These are phyloP conservation scores for Nakazawaea ambrosiae DNA, from an alignment of 805 yeast genomes.

Conservation along the genomic window DNA sequence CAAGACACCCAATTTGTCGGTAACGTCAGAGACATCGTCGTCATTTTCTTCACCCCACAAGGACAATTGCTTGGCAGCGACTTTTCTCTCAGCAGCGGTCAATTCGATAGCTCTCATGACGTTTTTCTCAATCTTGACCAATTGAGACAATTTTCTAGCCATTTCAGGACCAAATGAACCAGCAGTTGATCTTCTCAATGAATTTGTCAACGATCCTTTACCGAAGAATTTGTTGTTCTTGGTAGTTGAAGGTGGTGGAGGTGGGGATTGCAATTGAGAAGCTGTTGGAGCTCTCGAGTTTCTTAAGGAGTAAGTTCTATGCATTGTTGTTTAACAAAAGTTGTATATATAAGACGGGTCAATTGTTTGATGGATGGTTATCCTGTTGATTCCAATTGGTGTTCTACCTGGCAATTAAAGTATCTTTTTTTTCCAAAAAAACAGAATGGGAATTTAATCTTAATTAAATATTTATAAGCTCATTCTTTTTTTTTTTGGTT, in stretches of 20 bases:
- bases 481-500: too few relatives aligned
- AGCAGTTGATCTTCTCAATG: constrained; percentile 77
- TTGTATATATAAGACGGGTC: constrained; percentile 21
- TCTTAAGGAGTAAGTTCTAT: constrained; percentile 81
- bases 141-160: constrained; percentile 82
- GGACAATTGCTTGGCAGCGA: constrained; percentile 95
- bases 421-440: neutral
- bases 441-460: neutral
- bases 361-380: neutral
- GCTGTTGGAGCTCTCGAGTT: constrained; percentile 77
- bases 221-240: constrained; percentile 68
- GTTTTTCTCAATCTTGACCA: constrained; percentile 94
- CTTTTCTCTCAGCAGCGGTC: constrained; percentile 89
- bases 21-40: constrained; percentile 93
- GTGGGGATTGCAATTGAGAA: constrained; percentile 71
- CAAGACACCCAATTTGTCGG: constrained; percentile 94
- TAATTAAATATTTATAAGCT: too few relatives aligned
- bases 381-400: too few relatives aligned
- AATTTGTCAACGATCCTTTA: constrained; percentile 58
- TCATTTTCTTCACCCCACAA: constrained; percentile 98
- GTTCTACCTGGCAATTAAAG: neutral
- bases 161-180: constrained; percentile 94
- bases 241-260: constrained; percentile 76
- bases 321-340: too few relatives aligned
- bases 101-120: constrained; percentile 91